A percentile compares a stretch with the other conserved stretches of the same genome.
Conservation (phyloP, 257 asterid genomes). For the Nicotiana sylvestris region DNA sequence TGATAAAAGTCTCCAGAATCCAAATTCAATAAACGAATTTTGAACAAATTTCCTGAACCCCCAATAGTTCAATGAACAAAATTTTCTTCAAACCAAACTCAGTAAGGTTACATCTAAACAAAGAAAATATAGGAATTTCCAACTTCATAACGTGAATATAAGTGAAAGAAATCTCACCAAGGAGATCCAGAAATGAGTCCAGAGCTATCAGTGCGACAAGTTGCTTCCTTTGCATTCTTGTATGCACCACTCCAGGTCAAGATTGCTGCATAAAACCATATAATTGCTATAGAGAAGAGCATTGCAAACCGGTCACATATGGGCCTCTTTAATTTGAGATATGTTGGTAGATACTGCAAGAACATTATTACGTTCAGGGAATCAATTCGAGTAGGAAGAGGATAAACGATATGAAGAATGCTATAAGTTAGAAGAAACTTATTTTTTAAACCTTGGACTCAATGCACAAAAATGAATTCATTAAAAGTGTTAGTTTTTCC, state of each 20-base stretch:
- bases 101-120: background rate
- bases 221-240: slow-evolving; percentile 26
- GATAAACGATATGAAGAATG: background rate
- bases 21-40: too few relatives aligned
- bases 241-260: slow-evolving; percentile 64
- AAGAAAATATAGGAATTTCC: background rate
- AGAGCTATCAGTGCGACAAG: slow-evolving; percentile 49
- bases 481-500: too few relatives aligned
- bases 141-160: background rate
- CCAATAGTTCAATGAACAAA: background rate
- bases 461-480: background rate
- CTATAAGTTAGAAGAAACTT: background rate
- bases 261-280: slow-evolving; percentile 60
- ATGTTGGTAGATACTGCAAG: slow-evolving; percentile 57
- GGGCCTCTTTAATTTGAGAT: slow-evolving; percentile 41
- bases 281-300: slow-evolving; percentile 46
- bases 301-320: slow-evolving; percentile 55
- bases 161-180: slow-evolving; percentile 36
- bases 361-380: background rate
- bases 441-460: background rate
- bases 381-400: background rate
- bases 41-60: too few relatives aligned
- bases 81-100: background rate
- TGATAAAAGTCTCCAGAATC: too few relatives aligned
- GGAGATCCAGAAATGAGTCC: slow-evolving; percentile 50